These are phyloP conservation scores for Nicotiana knightiana DNA, from an alignment of 257 asterid species.

Conservation along the genomic window DNA sequence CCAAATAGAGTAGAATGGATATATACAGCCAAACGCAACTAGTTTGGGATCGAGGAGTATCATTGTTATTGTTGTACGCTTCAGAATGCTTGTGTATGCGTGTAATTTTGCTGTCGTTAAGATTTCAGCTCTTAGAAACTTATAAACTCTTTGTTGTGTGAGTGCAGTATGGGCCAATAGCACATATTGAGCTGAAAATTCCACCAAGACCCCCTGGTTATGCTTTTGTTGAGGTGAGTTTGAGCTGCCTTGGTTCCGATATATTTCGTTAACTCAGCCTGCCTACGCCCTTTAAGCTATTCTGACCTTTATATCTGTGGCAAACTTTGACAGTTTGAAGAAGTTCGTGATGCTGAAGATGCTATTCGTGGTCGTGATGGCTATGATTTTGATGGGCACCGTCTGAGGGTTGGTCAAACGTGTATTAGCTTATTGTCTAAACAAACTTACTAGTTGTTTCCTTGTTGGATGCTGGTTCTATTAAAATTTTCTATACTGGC, in stretches of 20 bases:
- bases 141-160: conserved; percentile 10
- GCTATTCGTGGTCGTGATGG: conserved; percentile 99
- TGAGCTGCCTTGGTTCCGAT: not conserved
- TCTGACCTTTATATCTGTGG: not conserved
- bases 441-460: not conserved
- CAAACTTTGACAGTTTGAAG: conserved; percentile 62
- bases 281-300: not conserved
- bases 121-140: not conserved
- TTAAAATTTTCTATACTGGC: conserved; percentile 8
- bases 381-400: conserved; percentile 92
- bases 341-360: conserved; percentile 96
- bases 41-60: not conserved
- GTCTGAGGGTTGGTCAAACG: conserved; percentile 63
- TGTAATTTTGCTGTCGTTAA: not conserved
- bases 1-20: not conserved
- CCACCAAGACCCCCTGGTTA: conserved; percentile 99
- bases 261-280: not conserved
- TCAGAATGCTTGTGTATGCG: not conserved
- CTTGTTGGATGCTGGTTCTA: not conserved
- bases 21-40: not conserved
- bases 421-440: not conserved
- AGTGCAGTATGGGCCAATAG: conserved; percentile 84
- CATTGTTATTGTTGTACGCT: not conserved
- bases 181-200: conserved; percentile 84
- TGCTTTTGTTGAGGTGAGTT: conserved; percentile 91